These are phyloP conservation scores for Saccharomycopsis fermentans DNA, from an alignment of 805 yeast species.

Conservation along the genomic window DNA sequence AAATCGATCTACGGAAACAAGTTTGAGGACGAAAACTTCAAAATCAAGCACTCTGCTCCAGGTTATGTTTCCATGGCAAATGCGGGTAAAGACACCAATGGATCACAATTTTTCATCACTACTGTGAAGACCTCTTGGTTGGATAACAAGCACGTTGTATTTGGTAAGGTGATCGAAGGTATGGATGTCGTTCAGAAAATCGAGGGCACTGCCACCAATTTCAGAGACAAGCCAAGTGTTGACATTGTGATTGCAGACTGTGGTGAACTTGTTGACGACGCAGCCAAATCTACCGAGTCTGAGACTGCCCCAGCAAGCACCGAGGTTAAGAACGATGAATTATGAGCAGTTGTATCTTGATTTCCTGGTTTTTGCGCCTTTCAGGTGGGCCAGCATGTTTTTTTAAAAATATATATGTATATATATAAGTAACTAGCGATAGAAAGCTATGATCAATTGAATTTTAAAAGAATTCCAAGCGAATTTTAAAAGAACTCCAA, in stretches of 20 bases:
- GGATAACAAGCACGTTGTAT: slow-evolving; percentile 91
- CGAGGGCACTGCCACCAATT: slow-evolving; percentile 59
- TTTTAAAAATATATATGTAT: no score
- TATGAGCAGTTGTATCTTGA: slow-evolving; percentile 10
- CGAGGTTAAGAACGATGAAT: slow-evolving; percentile 10
- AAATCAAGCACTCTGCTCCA: slow-evolving; percentile 56
- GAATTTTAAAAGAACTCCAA: no score
- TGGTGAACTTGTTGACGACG: slow-evolving; percentile 45
- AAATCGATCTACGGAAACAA: slow-evolving; percentile 61
- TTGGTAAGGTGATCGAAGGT: slow-evolving; percentile 89
- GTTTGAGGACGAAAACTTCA: slow-evolving; percentile 62
- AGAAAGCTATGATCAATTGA: no score
- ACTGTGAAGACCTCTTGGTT: slow-evolving; percentile 88
- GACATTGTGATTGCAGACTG: slow-evolving; percentile 55
- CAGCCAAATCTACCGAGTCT: not conserved
- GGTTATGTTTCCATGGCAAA: slow-evolving; percentile 73
- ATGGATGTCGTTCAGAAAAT: slow-evolving; percentile 69
- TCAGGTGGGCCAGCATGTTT: not conserved
- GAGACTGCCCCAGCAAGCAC: not conserved
- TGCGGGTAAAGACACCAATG: slow-evolving; percentile 73
- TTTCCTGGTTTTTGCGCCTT: no score
- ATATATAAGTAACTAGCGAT: no score
- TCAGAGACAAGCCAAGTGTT: slow-evolving; percentile 63
- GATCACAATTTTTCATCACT: slow-evolving; percentile 92
- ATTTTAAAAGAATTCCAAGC: no score